Percentiles rank a stretch among this genome's conserved stretches.
phyloP scores from a whole-genome alignment of 352 stramenopile genomes.

The Globisporangium canariense region DNA sequence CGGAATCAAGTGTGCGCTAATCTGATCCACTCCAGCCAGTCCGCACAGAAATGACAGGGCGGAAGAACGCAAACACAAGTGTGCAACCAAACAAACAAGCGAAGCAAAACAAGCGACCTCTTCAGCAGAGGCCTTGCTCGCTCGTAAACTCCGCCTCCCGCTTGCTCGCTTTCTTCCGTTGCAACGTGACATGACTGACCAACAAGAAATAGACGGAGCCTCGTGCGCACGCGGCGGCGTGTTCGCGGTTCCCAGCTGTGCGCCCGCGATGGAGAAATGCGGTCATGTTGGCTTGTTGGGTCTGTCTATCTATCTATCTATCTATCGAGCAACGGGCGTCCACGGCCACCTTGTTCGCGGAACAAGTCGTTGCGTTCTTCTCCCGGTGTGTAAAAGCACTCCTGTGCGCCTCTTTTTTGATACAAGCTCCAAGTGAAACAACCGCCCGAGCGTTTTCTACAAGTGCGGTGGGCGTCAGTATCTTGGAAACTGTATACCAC shows the following conservation, averaged over 20 bases:
- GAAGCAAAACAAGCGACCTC: background rate
- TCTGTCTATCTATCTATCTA: too few species aligned
- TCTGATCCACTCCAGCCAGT: background rate
- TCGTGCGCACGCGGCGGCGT: background rate
- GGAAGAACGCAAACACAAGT: slow-evolving; percentile 1
- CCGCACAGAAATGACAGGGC: background rate
- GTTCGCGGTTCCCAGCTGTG: slow-evolving; percentile 8
- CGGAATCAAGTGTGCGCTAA: slow-evolving; percentile 1
- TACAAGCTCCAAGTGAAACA: slow-evolving; percentile 1
- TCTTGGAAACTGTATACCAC: background rate
- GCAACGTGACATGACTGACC: background rate
- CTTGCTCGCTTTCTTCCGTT: background rate
- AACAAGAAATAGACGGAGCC: background rate
- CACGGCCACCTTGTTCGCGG: too few species aligned
- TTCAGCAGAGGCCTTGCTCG: background rate
- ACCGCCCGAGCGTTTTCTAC: background rate
- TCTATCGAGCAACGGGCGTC: too few species aligned
- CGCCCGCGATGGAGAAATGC: background rate
- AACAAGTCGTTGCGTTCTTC: background rate
- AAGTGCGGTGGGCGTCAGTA: background rate
- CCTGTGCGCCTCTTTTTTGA: background rate
- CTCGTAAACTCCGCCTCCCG: background rate
- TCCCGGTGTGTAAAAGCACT: slow-evolving; percentile 2
- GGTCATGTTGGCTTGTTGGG: background rate
- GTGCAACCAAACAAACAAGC: background rate